Conservation (phyloP, 208 protist species). For the Wallacemonas sp. region DNA sequence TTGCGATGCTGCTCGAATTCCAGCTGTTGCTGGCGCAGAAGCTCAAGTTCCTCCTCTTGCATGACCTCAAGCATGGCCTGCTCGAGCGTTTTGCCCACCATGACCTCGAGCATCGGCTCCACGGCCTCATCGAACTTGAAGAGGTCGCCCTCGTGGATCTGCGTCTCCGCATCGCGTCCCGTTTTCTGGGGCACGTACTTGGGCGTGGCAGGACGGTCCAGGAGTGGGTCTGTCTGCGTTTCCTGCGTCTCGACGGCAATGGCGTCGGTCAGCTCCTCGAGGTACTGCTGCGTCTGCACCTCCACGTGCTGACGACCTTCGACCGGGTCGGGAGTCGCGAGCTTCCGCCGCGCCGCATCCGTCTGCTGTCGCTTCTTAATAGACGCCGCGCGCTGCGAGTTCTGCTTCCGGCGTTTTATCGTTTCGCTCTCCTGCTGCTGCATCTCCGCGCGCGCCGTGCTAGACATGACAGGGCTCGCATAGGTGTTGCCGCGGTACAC, state of each 20-base stretch:
- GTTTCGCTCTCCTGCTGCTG: constrained; percentile 65
- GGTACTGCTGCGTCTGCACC: constrained; percentile 96
- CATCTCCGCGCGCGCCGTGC: constrained; percentile 59
- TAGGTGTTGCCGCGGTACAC: constrained; percentile 96
- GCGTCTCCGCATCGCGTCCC: constrained; percentile 94
- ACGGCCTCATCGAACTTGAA: constrained; percentile 98
- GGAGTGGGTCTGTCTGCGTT: constrained; percentile 96
- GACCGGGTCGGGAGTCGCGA: constrained; percentile 86
- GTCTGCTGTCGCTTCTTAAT: constrained; percentile 72
- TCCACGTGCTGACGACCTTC: constrained; percentile 90
- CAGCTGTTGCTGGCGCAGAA: constrained; percentile 92
- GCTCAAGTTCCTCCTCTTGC: constrained; percentile 97
- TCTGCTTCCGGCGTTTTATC: constrained; percentile 57
- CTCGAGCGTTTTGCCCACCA: constrained; percentile 97
- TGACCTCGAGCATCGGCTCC: constrained; percentile 95
- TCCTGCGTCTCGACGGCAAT: constrained; percentile 79
- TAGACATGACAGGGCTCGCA: constrained; percentile 83
- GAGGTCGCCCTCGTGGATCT: constrained; percentile 96
- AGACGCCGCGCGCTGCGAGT: constrained; percentile 49
- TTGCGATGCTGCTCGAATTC: constrained; percentile 95
- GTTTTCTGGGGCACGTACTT: constrained; percentile 94
- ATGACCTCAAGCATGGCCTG: constrained; percentile 97
- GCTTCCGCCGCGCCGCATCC: constrained; percentile 42
- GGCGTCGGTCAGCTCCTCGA: constrained; percentile 94
- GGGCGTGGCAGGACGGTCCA: constrained; percentile 94